A percentile compares a stretch with the other conserved stretches of the same genome.
These are phyloP conservation scores for Suillus brevipes DNA, from an alignment of 768 basidiomycete species.

Conservation along the genomic window DNA sequence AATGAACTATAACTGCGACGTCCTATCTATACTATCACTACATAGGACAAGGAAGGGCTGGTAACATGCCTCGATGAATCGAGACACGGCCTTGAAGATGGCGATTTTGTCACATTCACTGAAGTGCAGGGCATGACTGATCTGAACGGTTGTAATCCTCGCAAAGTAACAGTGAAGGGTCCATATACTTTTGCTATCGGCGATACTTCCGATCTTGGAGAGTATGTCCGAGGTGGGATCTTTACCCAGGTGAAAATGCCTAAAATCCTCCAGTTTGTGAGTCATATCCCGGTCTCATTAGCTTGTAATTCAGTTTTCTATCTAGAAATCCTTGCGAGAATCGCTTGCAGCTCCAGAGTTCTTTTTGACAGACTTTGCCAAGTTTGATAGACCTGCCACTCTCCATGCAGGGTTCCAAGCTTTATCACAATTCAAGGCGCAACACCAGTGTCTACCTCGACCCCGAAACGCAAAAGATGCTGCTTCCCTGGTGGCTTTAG, in stretches of 20 bases:
- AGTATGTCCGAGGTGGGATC: conserved; percentile 86
- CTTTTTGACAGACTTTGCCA: conserved; percentile 95
- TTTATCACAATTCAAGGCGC: conserved; percentile 70
- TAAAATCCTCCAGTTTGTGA: conserved; percentile 89
- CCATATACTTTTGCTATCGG: conserved; percentile 98
- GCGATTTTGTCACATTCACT: conserved; percentile 94
- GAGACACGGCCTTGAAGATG: conserved; percentile 97
- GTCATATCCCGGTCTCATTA: conserved; percentile 31
- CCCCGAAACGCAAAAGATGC: conserved; percentile 86
- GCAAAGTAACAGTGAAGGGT: conserved; percentile 91
- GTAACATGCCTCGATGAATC: conserved; percentile 98
- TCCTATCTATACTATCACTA: not conserved
- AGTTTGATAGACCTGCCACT: conserved; percentile 89
- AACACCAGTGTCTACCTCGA: conserved; percentile 70
- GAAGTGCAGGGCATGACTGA: conserved; percentile 96
- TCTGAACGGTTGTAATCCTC: conserved; percentile 86
- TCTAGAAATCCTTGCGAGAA: conserved; percentile 90
- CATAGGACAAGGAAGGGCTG: conserved; percentile 80
- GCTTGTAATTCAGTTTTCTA: conserved; percentile 2
- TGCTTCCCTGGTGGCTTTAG: conserved; percentile 62
- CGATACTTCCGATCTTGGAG: conserved; percentile 75
- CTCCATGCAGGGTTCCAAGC: conserved; percentile 96
- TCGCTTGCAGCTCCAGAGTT: conserved; percentile 79
- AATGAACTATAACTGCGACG: not conserved
- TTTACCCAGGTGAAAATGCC: conserved; percentile 99